Base-by-base conservation (phyloP, 129 eudicot species). In the Tagetes patula region DNA sequence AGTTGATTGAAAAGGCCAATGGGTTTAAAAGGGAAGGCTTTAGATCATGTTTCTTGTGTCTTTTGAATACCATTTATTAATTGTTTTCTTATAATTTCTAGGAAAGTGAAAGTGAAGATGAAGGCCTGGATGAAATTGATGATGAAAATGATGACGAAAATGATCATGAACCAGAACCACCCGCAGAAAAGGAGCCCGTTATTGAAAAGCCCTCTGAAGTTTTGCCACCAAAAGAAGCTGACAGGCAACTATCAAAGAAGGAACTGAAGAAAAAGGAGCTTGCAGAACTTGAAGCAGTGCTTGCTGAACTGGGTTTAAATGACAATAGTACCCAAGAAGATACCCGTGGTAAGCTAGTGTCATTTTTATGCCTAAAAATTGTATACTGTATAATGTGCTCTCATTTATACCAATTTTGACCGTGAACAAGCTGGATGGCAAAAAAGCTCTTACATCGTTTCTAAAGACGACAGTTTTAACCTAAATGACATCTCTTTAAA, bases 81-180 rank as follows among this genome's bases (percentile, higher is more conserved):
- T 56, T 5, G 10, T 33, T 33, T 33, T 4, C 12, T 61, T 39
- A n/a, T 7, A 58, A 20, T 61, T 60, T 43, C 67, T 47, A 92
- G 98, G 95, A 89, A 81, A 92, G 95, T 68, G 98, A 92, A 77
- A 92, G 96, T 70, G 98, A 91, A 76, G 97, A 91, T 20, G 97
- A 88, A 38, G 85, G 79, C 63, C 81, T 84, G 75, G 96, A 89
- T 73, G 89, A 83, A 78, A 84, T 52, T n/a, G 95, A 92, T 80
- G 98, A 92, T 65, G 97, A 85, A 6, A 74, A 81, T 71, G 97
- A 91, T 72, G 96, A 89, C 6, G 96, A 88, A 67, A 87, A 87
- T 70, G 98, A 89, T 34, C 91, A 85, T 66, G 96, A 92, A 79
- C 56, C 20, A 59, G 65, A 33, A 33, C 65, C 65, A 59, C 65